These are phyloP conservation scores for Dichotomocladium elegans DNA, from an alignment of 371 early-diverging fungal genomes.

Conservation along the genomic window DNA sequence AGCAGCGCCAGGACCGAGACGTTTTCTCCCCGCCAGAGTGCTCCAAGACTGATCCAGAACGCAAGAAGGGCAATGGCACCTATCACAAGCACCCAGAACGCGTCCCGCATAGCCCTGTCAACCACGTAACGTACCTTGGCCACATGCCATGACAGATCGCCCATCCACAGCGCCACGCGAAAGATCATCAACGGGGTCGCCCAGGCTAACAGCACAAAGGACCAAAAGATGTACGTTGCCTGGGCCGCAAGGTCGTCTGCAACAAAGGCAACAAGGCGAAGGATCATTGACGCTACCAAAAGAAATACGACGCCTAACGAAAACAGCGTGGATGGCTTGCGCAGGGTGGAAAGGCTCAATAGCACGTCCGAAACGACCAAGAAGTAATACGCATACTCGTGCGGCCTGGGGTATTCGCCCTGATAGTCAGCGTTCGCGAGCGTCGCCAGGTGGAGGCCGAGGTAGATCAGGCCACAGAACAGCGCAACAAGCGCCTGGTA, in stretches of 20 bases:
- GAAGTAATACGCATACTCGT: slow-evolving; percentile 37
- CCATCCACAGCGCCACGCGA: slow-evolving; percentile 22
- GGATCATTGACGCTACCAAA: slow-evolving; percentile 17
- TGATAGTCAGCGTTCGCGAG: slow-evolving; percentile 30
- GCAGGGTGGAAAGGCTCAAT: slow-evolving; percentile 1
- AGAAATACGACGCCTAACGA: slow-evolving; percentile 16
- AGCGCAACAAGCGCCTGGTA: slow-evolving; percentile 30
- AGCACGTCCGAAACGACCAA: slow-evolving; percentile 32
- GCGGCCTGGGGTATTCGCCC: slow-evolving; percentile 13
- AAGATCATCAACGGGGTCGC: slow-evolving; percentile 43
- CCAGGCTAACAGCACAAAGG: slow-evolving; percentile 18
- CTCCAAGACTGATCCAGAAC: slow-evolving; percentile 38
- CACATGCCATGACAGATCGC: slow-evolving; percentile 25
- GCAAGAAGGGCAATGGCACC: slow-evolving; percentile 18
- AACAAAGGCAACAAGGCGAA: slow-evolving; percentile 15
- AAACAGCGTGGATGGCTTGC: slow-evolving; percentile 21
- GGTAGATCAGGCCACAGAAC: slow-evolving; percentile 21
- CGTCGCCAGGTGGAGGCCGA: slow-evolving; percentile 28
- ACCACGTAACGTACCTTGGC: slow-evolving; percentile 25
- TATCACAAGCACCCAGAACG: slow-evolving; percentile 24
- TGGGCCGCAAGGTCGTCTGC: slow-evolving; percentile 13
- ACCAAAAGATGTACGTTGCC: slow-evolving; percentile 7
- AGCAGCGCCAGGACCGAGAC: slow-evolving; percentile 22
- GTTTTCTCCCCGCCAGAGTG: slow-evolving; percentile 33
- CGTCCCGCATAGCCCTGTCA: slow-evolving; percentile 24